Percentiles rank a stretch among this genome's conserved stretches.
These are phyloP conservation scores for Phytophthora crassamura DNA, from an alignment of 352 stramenopile genomes.

Conservation along the genomic window DNA sequence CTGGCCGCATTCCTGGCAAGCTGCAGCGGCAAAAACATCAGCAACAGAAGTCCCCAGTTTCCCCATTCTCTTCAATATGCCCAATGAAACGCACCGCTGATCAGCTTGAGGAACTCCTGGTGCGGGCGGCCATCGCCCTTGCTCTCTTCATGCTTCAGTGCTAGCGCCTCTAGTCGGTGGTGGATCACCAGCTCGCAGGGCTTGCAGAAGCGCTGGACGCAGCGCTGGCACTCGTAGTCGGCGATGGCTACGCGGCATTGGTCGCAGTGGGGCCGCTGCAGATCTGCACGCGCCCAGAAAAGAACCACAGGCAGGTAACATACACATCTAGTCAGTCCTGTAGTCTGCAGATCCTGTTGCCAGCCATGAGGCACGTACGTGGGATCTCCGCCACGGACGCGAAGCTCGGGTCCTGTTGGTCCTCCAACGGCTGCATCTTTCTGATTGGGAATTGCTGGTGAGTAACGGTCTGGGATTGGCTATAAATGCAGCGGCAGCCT, in stretches of 20 bases:
- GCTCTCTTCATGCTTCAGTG: constrained; percentile 46
- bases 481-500: too few relatives aligned
- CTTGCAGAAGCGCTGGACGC: constrained; percentile 51
- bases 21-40: constrained; percentile 33
- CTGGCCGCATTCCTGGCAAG: constrained; percentile 57
- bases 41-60: neutral
- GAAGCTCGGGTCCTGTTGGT: constrained; percentile 49
- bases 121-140: constrained; percentile 59
- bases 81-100: constrained; percentile 43
- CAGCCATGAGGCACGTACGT: constrained; percentile 27
- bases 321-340: constrained; percentile 1
- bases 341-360: neutral
- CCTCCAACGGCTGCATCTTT: constrained; percentile 42
- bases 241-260: constrained; percentile 48
- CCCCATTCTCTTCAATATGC: neutral
- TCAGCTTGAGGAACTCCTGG: constrained; percentile 47
- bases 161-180: constrained; percentile 35
- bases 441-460: constrained; percentile 19
- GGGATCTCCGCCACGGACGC: constrained; percentile 36
- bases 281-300: constrained; percentile 32
- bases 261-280: constrained; percentile 53
- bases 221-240: constrained; percentile 52
- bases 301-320: neutral
- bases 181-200: constrained; percentile 56
- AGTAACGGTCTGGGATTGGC: constrained; percentile 12